phyloP scores from a whole-genome alignment of 2,329 filamentous ascomycete genomes.

The Chaetothyriales sp. region DNA sequence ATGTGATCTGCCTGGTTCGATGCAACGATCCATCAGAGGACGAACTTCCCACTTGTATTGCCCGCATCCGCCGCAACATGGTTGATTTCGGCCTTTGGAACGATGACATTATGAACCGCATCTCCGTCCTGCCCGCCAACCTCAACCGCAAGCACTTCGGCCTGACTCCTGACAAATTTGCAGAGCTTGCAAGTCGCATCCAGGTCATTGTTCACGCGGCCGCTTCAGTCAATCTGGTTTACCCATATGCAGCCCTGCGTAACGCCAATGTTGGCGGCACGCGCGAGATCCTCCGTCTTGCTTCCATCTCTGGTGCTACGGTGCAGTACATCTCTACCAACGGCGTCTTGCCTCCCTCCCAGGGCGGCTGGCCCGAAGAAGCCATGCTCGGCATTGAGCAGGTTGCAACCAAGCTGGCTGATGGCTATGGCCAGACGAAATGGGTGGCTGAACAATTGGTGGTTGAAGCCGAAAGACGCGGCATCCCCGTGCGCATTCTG shows the following conservation, averaged over 20 bases:
- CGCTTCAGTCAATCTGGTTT: conserved; percentile 66
- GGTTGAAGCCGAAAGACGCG: conserved; percentile 51
- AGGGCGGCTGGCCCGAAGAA: conserved; percentile 56
- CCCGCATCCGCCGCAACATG: conserved; percentile 58
- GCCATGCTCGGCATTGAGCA: conserved; percentile 51
- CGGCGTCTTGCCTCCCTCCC: conserved; percentile 57
- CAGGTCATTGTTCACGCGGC: conserved; percentile 65
- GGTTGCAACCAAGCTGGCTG: conserved; percentile 52
- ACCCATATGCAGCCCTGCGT: conserved; percentile 58
- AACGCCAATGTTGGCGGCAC: conserved; percentile 68
- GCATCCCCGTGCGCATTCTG: conserved; percentile 55
- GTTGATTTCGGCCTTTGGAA: conserved; percentile 67
- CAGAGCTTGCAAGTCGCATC: conserved; percentile 47
- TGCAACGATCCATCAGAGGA: conserved; percentile 53
- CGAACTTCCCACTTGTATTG: conserved; percentile 51
- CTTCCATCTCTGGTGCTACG: conserved; percentile 51
- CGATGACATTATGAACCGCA: conserved; percentile 60
- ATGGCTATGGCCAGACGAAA: conserved; percentile 67
- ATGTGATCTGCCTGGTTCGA: conserved; percentile 58
- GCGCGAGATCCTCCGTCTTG: conserved; percentile 56
- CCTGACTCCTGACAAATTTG: conserved; percentile 49
- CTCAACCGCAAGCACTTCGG: conserved; percentile 54
- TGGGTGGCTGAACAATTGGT: conserved; percentile 69
- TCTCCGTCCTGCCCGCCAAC: conserved; percentile 61
- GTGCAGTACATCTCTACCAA: conserved; percentile 70